Base-by-base conservation (phyloP, 352 stramenopile genomes). In the Aphanomyces invadans region DNA sequence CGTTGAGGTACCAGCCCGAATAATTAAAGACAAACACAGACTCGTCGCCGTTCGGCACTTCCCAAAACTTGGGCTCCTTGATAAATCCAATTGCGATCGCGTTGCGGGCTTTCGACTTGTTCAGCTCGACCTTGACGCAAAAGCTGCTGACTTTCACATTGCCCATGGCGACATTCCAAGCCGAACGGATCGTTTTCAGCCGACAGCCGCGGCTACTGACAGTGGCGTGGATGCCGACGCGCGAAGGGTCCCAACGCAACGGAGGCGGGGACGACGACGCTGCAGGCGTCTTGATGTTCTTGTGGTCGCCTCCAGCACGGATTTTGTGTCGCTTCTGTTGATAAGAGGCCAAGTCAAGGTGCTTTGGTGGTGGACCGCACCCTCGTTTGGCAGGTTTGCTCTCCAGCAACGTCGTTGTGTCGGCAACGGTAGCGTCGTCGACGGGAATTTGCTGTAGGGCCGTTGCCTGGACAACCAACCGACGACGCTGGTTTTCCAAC, bases 51-150 rank as follows among this genome's bases (percentile, higher is more conserved):
- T 49, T 5, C n/a, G 42, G 60, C n/a, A 57, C 39, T 26, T 44
- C 38, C 45, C 49, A 67, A 28, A 67, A 67, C 10, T 57, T 51
- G 31, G 60, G 60, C 32, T 67, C 60, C 17, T 36, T 49, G 10
- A 51, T 67, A 23, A 67, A 67, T 9, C 60, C 60, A 11, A 67
- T 59, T 5, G 60, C 60, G 36, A 67, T 67, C n/a, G 60, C 48
- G 46, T 67, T 67, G 42, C 21, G 29, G 11, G 19, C 10, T n/a
- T 67, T 67, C n/a, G 60, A 48, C 42, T 67, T 67, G 19, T 39
- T 39, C 19, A 59, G 26, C 5, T 28, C 17, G 9, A 67, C 21
- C 45, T 57, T 21, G 19, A 67, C 60, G 10, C 17, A 21, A 33
- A 67, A 67, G 21, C 21, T 19, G 46, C 54, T 44, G 12, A 67